phyloP scores from a whole-genome alignment of 1,284 basidiomycete species.

The Schizopora paradoxa region DNA sequence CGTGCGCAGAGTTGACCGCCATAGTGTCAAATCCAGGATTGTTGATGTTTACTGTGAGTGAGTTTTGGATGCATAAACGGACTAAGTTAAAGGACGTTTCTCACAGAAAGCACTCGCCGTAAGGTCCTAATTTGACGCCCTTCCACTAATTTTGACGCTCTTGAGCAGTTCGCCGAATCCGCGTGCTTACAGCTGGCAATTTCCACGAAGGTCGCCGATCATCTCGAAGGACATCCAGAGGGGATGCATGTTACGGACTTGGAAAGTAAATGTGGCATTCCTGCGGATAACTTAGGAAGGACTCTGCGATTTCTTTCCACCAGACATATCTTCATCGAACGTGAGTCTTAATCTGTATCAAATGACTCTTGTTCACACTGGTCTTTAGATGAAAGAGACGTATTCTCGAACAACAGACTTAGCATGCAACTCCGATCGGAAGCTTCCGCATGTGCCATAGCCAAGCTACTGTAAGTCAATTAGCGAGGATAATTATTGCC shows the following conservation, averaged over 20 bases:
- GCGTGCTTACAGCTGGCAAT: slow-evolving; percentile 26
- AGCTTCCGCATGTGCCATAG: neutral
- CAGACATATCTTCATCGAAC: slow-evolving; percentile 35
- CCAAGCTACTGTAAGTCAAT: neutral
- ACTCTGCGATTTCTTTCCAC: slow-evolving; percentile 33
- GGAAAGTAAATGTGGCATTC: slow-evolving; percentile 24
- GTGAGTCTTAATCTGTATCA: slow-evolving; percentile 23
- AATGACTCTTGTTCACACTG: no score
- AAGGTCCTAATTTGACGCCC: no score
- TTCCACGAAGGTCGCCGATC: slow-evolving; percentile 29
- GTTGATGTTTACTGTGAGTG: slow-evolving; percentile 1
- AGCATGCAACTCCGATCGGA: no score
- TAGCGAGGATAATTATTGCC: neutral
- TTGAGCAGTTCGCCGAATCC: slow-evolving; percentile 20
- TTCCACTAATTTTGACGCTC: no score
- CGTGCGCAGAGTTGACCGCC: slow-evolving; percentile 5
- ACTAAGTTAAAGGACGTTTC: no score
- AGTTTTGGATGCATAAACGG: no score
- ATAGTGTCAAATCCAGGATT: slow-evolving; percentile 3
- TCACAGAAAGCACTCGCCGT: no score
- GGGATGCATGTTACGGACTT: slow-evolving; percentile 31
- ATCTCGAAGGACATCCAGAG: slow-evolving; percentile 26
- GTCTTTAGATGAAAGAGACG: no score
- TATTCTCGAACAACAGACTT: no score
- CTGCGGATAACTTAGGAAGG: slow-evolving; percentile 30